These are phyloP conservation scores for Vicia sativa DNA, from an alignment of 306 rosid species.

Conservation along the genomic window DNA sequence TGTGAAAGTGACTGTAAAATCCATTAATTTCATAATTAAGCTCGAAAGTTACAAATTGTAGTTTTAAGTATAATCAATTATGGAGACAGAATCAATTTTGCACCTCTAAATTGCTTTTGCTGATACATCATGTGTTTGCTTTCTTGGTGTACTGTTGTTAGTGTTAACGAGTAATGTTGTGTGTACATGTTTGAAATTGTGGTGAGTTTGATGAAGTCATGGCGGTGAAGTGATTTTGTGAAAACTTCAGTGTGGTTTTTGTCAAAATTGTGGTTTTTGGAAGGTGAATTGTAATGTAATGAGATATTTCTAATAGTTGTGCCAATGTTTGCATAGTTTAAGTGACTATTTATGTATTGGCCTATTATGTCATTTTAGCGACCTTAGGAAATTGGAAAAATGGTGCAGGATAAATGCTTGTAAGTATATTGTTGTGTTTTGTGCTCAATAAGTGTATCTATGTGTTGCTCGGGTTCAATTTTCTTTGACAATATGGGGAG, in stretches of 20 bases:
- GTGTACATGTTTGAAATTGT: no score
- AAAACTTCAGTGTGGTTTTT: no score
- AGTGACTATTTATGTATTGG: neutral
- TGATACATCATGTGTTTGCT: conserved; percentile 11
- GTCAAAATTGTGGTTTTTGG: no score
- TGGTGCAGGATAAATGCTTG: conserved; percentile 8
- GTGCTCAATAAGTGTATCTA: conserved; percentile 21
- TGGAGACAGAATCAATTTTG: no score
- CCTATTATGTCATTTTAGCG: conserved; percentile 1
- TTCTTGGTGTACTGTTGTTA: conserved; percentile 9
- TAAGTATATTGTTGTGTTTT: neutral
- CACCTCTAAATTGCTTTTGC: neutral
- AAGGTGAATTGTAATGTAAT: neutral
- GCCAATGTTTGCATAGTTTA: neutral
- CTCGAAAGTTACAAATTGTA: no score
- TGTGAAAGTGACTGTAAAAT: no score
- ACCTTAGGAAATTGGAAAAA: conserved; percentile 6
- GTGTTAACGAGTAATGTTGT: neutral
- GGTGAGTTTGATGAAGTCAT: no score
- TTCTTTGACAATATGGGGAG: conserved; percentile 32
- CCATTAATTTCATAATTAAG: no score
- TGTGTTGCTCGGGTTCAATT: conserved; percentile 33
- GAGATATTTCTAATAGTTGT: neutral
- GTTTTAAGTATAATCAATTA: neutral
- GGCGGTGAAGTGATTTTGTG: no score